Base-by-base conservation (phyloP, 345 rosid genomes). In the Salix purpurea region DNA sequence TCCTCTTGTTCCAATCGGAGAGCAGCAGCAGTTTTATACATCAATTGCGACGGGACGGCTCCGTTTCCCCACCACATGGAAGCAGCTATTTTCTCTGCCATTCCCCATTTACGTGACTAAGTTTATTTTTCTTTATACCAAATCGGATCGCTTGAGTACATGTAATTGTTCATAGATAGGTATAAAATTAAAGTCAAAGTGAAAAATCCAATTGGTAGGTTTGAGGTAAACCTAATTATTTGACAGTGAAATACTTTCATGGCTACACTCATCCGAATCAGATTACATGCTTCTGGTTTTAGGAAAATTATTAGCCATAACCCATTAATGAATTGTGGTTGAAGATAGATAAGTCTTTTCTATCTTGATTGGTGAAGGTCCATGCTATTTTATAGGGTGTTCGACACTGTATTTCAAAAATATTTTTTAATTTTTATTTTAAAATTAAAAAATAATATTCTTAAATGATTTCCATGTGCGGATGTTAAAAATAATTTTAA, bases 31-130 rank as follows among this genome's bases (percentile, higher is more conserved):
- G 70, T 65, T 72, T 48, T n/a, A 74, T 64, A 52, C 70, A 28
- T 74, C 73, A 83, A 83, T 64, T 78, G 85, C 80, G 87, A 87
- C 88, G 32, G 76, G 79, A 85, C 88, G 65, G 42, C 18, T 67
- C 46, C 44, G 24, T 67, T 77, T 71, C 72, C 79, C 90, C 80
- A 66, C 85, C 87, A 80, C 75, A 80, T 77, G 81, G 81, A 77
- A 77, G 72, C 76, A 37, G 46, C 74, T 24, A 36, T 73, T 75
- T 68, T 50, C 50, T 40, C 68, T 81, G 80, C 84, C 78, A 79
- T 85, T 79, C 75, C 78, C 58, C 80, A 79, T 69, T 87, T 83
- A 56, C 24, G 26, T 69, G 21, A 65, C 34, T 0, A 24, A 56
- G 39, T 56, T 65, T n/a, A 50, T 18, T 71, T 36, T 28, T 68